Conservation (phyloP, 306 rosid genomes). For the Inga laurina region DNA sequence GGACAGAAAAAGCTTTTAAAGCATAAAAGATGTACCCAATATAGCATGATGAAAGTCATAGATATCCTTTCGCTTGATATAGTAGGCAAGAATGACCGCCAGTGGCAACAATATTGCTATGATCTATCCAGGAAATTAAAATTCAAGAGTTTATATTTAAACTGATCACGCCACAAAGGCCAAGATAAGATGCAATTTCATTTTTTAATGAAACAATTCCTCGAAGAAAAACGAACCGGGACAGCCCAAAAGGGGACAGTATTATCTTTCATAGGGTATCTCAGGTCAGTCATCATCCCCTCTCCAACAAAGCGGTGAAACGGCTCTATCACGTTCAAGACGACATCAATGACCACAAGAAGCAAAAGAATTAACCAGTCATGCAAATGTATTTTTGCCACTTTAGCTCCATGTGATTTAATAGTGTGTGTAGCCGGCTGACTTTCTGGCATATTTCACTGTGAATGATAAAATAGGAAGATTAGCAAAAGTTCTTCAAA, state of each 20-base stretch:
- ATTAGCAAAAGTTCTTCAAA: background rate
- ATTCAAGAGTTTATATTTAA: slow-evolving; percentile 23
- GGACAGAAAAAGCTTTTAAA: slow-evolving; percentile 4
- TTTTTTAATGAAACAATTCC: slow-evolving; percentile 1
- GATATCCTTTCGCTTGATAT: slow-evolving; percentile 72
- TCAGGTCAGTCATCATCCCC: slow-evolving; percentile 81
- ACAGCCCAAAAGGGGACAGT: slow-evolving; percentile 92
- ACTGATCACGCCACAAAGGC: slow-evolving; percentile 1
- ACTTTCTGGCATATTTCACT: slow-evolving; percentile 76
- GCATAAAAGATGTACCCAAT: slow-evolving; percentile 57
- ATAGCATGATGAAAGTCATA: slow-evolving; percentile 90
- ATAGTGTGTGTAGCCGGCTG: slow-evolving; percentile 69
- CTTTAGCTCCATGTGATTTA: slow-evolving; percentile 76
- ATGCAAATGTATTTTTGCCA: slow-evolving; percentile 68
- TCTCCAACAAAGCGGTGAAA: slow-evolving; percentile 92
- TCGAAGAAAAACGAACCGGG: slow-evolving; percentile 56
- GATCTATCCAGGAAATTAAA: slow-evolving; percentile 52
- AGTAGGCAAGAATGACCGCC: slow-evolving; percentile 54
- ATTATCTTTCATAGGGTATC: slow-evolving; percentile 73
- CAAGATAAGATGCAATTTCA: slow-evolving; percentile 25
- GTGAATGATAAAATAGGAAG: slow-evolving; percentile 29
- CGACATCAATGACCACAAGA: slow-evolving; percentile 59
- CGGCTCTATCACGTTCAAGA: slow-evolving; percentile 77
- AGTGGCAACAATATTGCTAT: slow-evolving; percentile 72
- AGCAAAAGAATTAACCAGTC: slow-evolving; percentile 86